Percentiles rank a stretch among this genome's conserved stretches.
These are phyloP conservation scores for Trichophaea hybrida DNA, from an alignment of 2,329 filamentous ascomycete species.

Conservation along the genomic window DNA sequence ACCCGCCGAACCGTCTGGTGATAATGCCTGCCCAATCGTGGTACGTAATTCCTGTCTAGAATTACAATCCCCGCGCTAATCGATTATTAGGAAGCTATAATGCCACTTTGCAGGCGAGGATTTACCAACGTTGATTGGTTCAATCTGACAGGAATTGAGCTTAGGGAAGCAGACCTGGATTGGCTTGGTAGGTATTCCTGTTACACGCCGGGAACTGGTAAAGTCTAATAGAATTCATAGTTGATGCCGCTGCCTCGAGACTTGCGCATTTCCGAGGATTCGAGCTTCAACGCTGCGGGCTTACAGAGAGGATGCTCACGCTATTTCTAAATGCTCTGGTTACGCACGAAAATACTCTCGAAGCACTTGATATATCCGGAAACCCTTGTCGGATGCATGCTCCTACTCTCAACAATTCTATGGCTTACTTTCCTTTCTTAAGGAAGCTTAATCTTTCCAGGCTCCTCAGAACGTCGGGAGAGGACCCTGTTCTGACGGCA, in stretches of 20 bases:
- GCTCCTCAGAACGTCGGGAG: constrained; percentile 47
- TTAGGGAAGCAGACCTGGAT: constrained; percentile 58
- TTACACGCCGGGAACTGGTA: background rate
- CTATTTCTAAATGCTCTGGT: constrained; percentile 50
- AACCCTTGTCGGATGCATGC: constrained; percentile 52
- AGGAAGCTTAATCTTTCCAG: constrained; percentile 52
- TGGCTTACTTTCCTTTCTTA: constrained; percentile 51
- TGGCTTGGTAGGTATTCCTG: constrained; percentile 30
- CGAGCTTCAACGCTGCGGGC: constrained; percentile 49
- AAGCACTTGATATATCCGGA: constrained; percentile 52
- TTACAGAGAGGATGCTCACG: constrained; percentile 44
- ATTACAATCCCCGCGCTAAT: background rate
- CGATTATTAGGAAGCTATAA: constrained; percentile 41
- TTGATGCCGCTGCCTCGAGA: constrained; percentile 52
- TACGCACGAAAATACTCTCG: constrained; percentile 51
- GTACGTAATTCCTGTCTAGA: background rate
- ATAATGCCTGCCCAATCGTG: constrained; percentile 32
- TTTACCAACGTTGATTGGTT: constrained; percentile 60
- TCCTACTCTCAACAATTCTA: constrained; percentile 49
- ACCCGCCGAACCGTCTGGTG: constrained; percentile 32
- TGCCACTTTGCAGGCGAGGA: constrained; percentile 51
- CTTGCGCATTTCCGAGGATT: constrained; percentile 51
- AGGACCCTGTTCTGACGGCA: constrained; percentile 45
- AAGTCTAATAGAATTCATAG: constrained; percentile 33
- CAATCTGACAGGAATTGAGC: constrained; percentile 49